Evolutionary conservation across 179 eudicot genomes (phyloP).

Genomic region (Dionaea muscipula): DNA sequence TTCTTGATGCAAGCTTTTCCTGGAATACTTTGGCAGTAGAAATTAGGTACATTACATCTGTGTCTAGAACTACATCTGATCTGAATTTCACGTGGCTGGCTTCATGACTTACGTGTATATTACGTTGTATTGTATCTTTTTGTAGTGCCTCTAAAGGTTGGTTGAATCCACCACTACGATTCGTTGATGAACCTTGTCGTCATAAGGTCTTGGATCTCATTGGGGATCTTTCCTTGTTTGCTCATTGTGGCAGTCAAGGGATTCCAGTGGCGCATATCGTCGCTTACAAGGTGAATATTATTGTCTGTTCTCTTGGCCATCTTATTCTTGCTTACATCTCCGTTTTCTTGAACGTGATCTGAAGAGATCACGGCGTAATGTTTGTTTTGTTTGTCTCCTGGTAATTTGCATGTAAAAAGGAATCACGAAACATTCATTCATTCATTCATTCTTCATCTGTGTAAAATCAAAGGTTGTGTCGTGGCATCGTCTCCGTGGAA

Average conservation of each 20-base stretch:
- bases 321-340: slow-evolving; percentile 2
- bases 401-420: too few relatives aligned
- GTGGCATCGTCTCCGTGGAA: neutral
- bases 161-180: slow-evolving; percentile 69
- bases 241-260: slow-evolving; percentile 77
- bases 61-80: too few relatives aligned
- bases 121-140: neutral
- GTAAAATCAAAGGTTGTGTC: neutral
- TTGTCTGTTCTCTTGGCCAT: neutral
- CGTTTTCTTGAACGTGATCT: too few relatives aligned
- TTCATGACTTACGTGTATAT: too few relatives aligned
- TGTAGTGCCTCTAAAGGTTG: slow-evolving; percentile 65
- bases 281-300: slow-evolving; percentile 56
- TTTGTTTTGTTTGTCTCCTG: too few relatives aligned
- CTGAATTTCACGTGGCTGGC: too few relatives aligned
- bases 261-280: slow-evolving; percentile 69
- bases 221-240: slow-evolving; percentile 81
- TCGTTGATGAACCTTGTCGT: slow-evolving; percentile 72
- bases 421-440: too few relatives aligned
- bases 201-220: slow-evolving; percentile 90
- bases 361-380: neutral
- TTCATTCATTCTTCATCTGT: neutral
- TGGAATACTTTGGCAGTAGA: too few relatives aligned
- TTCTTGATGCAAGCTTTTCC: too few relatives aligned
- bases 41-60: too few relatives aligned